Evolutionary conservation across 2,329 filamentous ascomycete genomes (phyloP), one percentile per base, ranked within the genome.

Genomic region (Hypoxylon sp.): DNA sequence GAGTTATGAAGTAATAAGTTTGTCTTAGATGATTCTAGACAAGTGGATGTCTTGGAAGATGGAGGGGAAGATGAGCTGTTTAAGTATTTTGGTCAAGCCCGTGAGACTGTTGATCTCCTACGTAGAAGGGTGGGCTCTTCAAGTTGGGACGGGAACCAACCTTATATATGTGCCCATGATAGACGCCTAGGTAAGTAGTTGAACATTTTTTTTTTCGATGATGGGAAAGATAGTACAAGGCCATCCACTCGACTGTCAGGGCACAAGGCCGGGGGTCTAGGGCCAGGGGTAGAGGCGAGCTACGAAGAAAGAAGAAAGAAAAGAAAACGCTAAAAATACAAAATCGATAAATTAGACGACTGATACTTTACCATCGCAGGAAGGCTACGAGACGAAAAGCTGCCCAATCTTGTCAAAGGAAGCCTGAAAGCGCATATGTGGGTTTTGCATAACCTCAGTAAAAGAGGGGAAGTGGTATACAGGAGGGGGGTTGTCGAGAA

Each of bases 131-230:
- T 57, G 55, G 59, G 55, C 53, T 65, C 53, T 52, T 55, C 47
- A 43, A 63, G 67, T 61, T 67, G 69, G 70, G 68, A 71, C 61
- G 67, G 65, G 61, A 12, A 62, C 68, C 65, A 65, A 68, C 60
- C 61, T 61, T 71, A 70, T 71, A 70, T 70, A 61, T 67, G 60
- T 63, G 61, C 58, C 60, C 57, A 63, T 68, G 55, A 57, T 66
- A 51, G 60, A 69, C 55, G 51, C 48, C 61, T 65, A 57, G 56
- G 48, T 58, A 63, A 47, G 51, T 52, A 54, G 51, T 61, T 55
- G 57, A 65, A 67, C 67, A 41, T 62, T 56, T 65, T 62, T 43
- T 50, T 61, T 58, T 51, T 41, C 59, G 67, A 63, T 46, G 63
- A 63, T 67, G 67, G 55, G 37, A 41, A 32, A 62, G 65, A 65